Evolutionary conservation across 2,329 filamentous ascomycete species (phyloP).

Genomic region (Nannizziopsis arthrosporioides): DNA sequence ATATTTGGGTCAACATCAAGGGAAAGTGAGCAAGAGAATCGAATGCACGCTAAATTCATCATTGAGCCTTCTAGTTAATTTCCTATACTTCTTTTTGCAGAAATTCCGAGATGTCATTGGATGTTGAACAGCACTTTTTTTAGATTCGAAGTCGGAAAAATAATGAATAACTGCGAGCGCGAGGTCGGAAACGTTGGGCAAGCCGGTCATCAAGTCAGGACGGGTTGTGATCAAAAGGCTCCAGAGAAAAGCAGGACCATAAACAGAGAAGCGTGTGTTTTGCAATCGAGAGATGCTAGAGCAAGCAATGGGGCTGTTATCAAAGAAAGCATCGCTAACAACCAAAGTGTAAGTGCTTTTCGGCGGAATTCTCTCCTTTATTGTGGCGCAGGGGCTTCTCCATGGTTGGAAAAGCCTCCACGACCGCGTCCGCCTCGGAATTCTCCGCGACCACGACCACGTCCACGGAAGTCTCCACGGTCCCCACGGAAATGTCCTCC

Average conservation of each 20-base stretch:
- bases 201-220: no score
- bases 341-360: neutral
- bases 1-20: neutral
- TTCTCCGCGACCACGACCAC: conserved; percentile 27
- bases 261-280: no score
- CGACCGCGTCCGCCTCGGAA: conserved; percentile 26
- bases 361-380: neutral
- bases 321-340: neutral
- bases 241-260: no score
- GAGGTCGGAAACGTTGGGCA: neutral
- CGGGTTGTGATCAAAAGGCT: no score
- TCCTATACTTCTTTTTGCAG: conserved; percentile 4
- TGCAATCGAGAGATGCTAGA: neutral
- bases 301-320: neutral
- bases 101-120: conserved; percentile 1
- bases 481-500: conserved; percentile 20
- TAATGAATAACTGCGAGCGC: neutral
- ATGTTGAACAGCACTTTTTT: neutral
- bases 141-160: neutral
- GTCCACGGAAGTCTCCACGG: conserved; percentile 27
- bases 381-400: conserved; percentile 16
- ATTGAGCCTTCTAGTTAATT: conserved; percentile 1
- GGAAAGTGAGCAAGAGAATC: neutral
- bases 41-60: conserved; percentile 11
- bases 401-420: conserved; percentile 23